Evolutionary conservation across 257 asterid genomes (phyloP).

Genomic region (Asclepias syriaca): DNA sequence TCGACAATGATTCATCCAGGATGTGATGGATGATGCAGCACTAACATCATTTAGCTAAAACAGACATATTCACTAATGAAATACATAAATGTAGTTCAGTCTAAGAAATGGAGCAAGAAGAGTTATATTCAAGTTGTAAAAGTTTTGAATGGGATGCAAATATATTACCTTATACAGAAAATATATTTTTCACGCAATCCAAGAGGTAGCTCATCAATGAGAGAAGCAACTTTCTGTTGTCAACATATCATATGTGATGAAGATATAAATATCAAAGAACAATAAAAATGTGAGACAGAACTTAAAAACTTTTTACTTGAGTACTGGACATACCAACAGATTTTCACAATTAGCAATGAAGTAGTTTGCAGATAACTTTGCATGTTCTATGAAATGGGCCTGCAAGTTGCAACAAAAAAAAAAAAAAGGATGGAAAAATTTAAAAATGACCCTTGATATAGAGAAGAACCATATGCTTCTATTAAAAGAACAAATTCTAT

Average conservation of each 20-base stretch:
- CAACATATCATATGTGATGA: not conserved
- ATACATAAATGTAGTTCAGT: not conserved
- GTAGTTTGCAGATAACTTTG: slow-evolving; percentile 76
- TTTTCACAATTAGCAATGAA: slow-evolving; percentile 70
- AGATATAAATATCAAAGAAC: slow-evolving; percentile 4
- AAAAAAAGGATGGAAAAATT: not conserved
- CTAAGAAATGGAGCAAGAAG: slow-evolving; percentile 1
- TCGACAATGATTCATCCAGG: not conserved
- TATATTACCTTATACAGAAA: slow-evolving; percentile 69
- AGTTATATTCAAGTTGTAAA: slow-evolving; percentile 1
- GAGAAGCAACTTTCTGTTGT: slow-evolving; percentile 81
- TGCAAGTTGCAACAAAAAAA: slow-evolving; percentile 20
- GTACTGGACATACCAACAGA: slow-evolving; percentile 51
- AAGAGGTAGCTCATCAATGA: slow-evolving; percentile 83
- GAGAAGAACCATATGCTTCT: not conserved
- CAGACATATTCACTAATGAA: not conserved
- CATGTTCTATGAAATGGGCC: slow-evolving; percentile 81
- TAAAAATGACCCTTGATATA: not conserved
- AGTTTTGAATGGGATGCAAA: slow-evolving; percentile 8
- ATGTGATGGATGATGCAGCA: not conserved
- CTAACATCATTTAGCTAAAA: not conserved
- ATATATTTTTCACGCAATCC: slow-evolving; percentile 68
- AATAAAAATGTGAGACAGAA: not conserved
- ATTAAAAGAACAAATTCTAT: not conserved
- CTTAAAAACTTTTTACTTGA: not conserved